These are phyloP conservation scores for Primulina huaijiensis DNA, from an alignment of 257 asterid genomes.

Conservation along the genomic window DNA sequence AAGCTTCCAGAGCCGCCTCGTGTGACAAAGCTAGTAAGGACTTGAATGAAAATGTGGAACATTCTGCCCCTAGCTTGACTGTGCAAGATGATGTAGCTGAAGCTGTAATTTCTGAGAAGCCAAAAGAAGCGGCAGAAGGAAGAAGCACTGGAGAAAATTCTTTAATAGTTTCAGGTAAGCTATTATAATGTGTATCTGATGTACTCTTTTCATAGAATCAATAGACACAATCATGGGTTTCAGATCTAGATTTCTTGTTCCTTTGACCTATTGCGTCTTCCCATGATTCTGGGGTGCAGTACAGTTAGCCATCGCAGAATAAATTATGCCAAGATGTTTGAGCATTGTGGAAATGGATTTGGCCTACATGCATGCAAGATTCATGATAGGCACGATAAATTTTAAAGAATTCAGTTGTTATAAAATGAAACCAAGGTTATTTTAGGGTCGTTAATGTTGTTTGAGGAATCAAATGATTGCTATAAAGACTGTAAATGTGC, in stretches of 20 bases:
- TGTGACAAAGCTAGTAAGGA: constrained; percentile 30
- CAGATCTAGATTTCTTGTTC: constrained; percentile 16
- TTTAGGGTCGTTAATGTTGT: neutral
- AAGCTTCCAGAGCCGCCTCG: constrained; percentile 32
- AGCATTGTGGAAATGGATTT: neutral
- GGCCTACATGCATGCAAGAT: neutral
- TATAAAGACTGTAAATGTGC: neutral
- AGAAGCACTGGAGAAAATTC: constrained; percentile 21
- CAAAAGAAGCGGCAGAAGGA: constrained; percentile 31
- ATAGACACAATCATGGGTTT: neutral
- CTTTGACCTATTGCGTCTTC: constrained; percentile 14
- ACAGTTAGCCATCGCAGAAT: constrained; percentile 10
- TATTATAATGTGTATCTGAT: constrained; percentile 11
- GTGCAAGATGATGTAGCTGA: constrained; percentile 35
- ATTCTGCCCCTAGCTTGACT: constrained; percentile 28
- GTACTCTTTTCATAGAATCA: constrained; percentile 12
- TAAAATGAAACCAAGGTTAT: too few species aligned
- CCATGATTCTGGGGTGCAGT: constrained; percentile 17
- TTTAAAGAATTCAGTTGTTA: neutral
- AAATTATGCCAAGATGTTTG: constrained; percentile 7
- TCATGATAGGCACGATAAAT: neutral
- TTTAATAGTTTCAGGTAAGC: constrained; percentile 36
- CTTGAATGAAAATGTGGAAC: constrained; percentile 27
- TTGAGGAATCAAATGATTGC: neutral
- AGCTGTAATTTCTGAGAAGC: constrained; percentile 34